phyloP scores from a whole-genome alignment of 2,329 filamentous ascomycete genomes.

The Tolypocladium tropicale region DNA sequence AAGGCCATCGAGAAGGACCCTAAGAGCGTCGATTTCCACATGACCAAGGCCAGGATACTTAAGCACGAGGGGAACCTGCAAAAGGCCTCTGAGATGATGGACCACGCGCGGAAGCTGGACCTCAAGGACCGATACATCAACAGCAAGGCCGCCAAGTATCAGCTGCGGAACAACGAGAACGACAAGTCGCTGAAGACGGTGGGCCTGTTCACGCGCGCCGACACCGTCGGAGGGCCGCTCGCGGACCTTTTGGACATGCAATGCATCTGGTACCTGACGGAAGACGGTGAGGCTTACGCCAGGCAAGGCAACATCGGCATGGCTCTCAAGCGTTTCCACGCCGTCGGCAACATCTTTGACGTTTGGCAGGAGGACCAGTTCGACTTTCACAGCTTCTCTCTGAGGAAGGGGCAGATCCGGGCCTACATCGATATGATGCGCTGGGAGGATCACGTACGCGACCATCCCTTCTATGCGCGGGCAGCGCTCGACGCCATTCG shows the following conservation, averaged over 20 bases:
- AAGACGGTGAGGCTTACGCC: slow-evolving; percentile 84
- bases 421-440: slow-evolving; percentile 93
- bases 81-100: slow-evolving; percentile 81
- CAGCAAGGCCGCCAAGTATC: slow-evolving; percentile 95
- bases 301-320: slow-evolving; percentile 74
- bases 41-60: slow-evolving; percentile 90
- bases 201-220: slow-evolving; percentile 87
- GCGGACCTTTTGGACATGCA: slow-evolving; percentile 96
- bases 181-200: slow-evolving; percentile 80
- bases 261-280: slow-evolving; percentile 91
- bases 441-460: slow-evolving; percentile 86
- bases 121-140: slow-evolving; percentile 95
- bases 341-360: slow-evolving; percentile 87
- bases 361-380: slow-evolving; percentile 98
- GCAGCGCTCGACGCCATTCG: slow-evolving; percentile 73
- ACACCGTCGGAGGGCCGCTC: slow-evolving; percentile 77
- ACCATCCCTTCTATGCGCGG: slow-evolving; percentile 86
- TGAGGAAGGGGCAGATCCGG: slow-evolving; percentile 92
- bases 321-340: slow-evolving; percentile 84
- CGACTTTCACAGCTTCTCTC: slow-evolving; percentile 94
- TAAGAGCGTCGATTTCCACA: slow-evolving; percentile 79
- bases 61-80: slow-evolving; percentile 77
- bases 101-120: slow-evolving; percentile 75
- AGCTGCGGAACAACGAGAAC: slow-evolving; percentile 84
- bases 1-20: slow-evolving; percentile 71